These are phyloP conservation scores for Trichosporon asahii DNA, from an alignment of 1,284 basidiomycete species.

Conservation along the genomic window DNA sequence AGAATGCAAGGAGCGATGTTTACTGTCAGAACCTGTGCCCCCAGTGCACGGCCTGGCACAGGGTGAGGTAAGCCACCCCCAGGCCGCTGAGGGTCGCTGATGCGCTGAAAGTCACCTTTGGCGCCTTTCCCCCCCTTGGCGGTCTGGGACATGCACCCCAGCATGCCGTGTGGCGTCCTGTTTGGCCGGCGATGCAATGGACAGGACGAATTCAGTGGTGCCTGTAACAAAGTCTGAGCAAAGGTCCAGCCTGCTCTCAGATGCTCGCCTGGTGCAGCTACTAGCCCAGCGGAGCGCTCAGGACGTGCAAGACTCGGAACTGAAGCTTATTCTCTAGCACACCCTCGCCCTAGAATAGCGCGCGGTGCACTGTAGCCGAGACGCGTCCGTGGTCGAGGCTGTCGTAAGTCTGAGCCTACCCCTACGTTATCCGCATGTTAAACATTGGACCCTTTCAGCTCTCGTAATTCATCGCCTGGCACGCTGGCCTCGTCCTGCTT, in stretches of 20 bases:
- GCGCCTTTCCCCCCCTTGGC: not conserved
- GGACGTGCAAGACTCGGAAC: not conserved
- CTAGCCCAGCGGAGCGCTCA: no score
- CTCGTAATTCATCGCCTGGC: not conserved
- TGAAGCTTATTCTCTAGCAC: slow-evolving; percentile 3
- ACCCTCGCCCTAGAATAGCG: not conserved
- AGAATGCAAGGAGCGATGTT: not conserved
- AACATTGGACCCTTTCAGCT: not conserved
- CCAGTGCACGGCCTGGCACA: not conserved
- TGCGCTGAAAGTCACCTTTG: not conserved
- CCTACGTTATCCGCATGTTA: not conserved
- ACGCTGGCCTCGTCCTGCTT: not conserved
- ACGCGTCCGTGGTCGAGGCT: not conserved
- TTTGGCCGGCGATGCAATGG: not conserved
- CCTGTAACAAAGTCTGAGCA: not conserved
- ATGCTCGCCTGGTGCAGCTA: not conserved
- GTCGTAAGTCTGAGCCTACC: not conserved
- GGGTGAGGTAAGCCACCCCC: not conserved
- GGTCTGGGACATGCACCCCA: not conserved
- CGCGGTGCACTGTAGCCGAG: slow-evolving; percentile 4
- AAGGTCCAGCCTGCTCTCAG: not conserved
- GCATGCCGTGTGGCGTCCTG: not conserved
- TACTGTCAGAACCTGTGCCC: not conserved
- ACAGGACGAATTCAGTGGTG: not conserved
- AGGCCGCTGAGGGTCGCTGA: not conserved